These are phyloP conservation scores for Irpex sp. DNA, from an alignment of 1,284 basidiomycete genomes.

Conservation along the genomic window DNA sequence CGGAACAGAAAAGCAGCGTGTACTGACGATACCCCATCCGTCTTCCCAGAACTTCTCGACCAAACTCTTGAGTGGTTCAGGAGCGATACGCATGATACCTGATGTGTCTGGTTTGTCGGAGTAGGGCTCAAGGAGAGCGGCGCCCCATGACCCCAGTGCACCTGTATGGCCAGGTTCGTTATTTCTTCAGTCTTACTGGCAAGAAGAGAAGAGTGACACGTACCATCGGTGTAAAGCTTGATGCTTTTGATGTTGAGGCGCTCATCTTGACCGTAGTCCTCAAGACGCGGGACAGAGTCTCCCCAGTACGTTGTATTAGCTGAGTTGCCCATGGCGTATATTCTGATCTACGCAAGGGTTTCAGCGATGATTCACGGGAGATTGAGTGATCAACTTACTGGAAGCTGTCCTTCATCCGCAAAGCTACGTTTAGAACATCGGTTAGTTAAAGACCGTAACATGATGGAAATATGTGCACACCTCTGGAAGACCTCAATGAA, in stretches of 20 bases:
- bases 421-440: constrained; percentile 11
- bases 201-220: constrained; percentile 4
- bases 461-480: constrained; percentile 28
- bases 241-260: constrained; percentile 70
- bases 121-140: constrained; percentile 83
- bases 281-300: constrained; percentile 51
- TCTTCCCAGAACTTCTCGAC: constrained; percentile 64
- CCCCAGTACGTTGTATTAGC: constrained; percentile 64
- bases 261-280: constrained; percentile 55
- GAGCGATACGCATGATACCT: constrained; percentile 63
- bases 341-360: constrained; percentile 44
- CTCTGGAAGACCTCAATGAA: constrained; percentile 62
- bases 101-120: constrained; percentile 66
- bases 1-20: neutral
- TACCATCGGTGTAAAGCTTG: constrained; percentile 81
- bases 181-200: neutral
- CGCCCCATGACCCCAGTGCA: constrained; percentile 88
- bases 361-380: too few species aligned
- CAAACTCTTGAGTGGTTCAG: constrained; percentile 46
- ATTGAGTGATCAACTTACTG: constrained; percentile 36
- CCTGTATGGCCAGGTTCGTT: constrained; percentile 34
- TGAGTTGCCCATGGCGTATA: constrained; percentile 72
- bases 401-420: constrained; percentile 32
- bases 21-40: constrained; percentile 67
- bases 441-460: neutral